Percentiles rank a stretch among this genome's conserved stretches.
Evolutionary conservation across 2,329 filamentous ascomycete genomes (phyloP).

Genomic region (Metarhizium brunneum): DNA sequence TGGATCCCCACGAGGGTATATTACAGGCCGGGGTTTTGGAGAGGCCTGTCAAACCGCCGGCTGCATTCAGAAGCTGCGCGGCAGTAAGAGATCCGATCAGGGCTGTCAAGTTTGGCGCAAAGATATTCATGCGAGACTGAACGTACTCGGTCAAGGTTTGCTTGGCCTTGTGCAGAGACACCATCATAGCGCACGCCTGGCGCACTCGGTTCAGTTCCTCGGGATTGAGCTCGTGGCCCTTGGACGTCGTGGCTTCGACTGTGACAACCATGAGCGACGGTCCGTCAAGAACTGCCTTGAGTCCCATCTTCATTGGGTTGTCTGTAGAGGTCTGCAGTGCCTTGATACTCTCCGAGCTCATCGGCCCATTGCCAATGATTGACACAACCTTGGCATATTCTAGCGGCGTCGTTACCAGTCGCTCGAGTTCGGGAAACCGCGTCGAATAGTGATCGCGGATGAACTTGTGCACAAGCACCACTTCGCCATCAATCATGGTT

Average conservation of each 20-base stretch:
- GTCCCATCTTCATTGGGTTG: slow-evolving; percentile 65
- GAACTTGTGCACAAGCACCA: slow-evolving; percentile 90
- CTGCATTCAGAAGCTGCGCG: slow-evolving; percentile 91
- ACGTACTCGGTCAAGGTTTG: slow-evolving; percentile 85
- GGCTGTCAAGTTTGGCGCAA: slow-evolving; percentile 86
- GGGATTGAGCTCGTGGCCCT: slow-evolving; percentile 67
- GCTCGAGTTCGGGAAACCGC: slow-evolving; percentile 87
- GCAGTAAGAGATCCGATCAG: slow-evolving; percentile 89
- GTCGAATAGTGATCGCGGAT: slow-evolving; percentile 92
- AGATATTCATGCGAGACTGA: slow-evolving; percentile 91
- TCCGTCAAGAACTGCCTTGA: slow-evolving; percentile 76
- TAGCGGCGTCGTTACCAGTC: slow-evolving; percentile 79
- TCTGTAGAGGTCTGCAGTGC: slow-evolving; percentile 64
- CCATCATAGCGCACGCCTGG: slow-evolving; percentile 75
- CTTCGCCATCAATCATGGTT: slow-evolving; percentile 86
- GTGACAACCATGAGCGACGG: slow-evolving; percentile 93
- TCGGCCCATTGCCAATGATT: slow-evolving; percentile 84
- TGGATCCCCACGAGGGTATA: slow-evolving; percentile 80
- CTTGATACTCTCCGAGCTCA: slow-evolving; percentile 75
- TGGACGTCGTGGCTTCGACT: slow-evolving; percentile 84
- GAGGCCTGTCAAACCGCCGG: slow-evolving; percentile 78
- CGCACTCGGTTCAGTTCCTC: slow-evolving; percentile 66
- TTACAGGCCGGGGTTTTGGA: slow-evolving; percentile 93
- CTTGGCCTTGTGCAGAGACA: slow-evolving; percentile 83
- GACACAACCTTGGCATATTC: slow-evolving; percentile 94